These are phyloP conservation scores for Colletotrichum lini DNA, from an alignment of 2,329 filamentous ascomycete species.

Conservation along the genomic window DNA sequence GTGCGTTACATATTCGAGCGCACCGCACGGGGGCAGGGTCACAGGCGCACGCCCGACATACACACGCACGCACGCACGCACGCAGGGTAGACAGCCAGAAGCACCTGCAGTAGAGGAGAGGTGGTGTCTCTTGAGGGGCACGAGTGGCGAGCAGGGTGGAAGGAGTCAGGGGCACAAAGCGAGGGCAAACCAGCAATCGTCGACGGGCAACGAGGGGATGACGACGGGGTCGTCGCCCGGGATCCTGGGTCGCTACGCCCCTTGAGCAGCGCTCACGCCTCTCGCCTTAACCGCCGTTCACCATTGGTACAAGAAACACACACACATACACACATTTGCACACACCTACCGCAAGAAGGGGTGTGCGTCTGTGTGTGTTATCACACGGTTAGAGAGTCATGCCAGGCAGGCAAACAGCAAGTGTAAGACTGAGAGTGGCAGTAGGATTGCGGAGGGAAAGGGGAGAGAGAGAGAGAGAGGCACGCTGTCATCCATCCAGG, in stretches of 20 bases:
- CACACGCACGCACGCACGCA: not conserved
- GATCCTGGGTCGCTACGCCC: not conserved
- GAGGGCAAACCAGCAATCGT: not conserved
- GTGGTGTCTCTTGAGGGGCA: not conserved
- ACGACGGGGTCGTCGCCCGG: slow-evolving; percentile 16
- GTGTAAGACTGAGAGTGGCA: too few species aligned
- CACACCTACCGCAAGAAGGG: too few species aligned
- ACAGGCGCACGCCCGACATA: not conserved
- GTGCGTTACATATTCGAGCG: not conserved
- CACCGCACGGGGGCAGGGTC: slow-evolving; percentile 1
- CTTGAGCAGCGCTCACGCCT: not conserved
- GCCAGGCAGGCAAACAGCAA: too few species aligned
- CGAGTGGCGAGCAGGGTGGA: not conserved
- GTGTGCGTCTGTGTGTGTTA: not conserved
- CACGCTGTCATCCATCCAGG: slow-evolving; percentile 11
- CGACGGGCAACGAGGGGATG: not conserved
- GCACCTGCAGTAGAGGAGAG: too few species aligned
- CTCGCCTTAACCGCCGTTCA: not conserved
- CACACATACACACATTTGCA: not conserved
- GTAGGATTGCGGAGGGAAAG: not conserved
- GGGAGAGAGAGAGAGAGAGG: not conserved
- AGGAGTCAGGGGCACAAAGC: not conserved
- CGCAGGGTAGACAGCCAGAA: too few species aligned
- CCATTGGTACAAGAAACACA: not conserved
- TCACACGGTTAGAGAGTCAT: not conserved